Percentiles rank a stretch among this genome's conserved stretches.
These are phyloP conservation scores for Nissolia schottii DNA, from an alignment of 306 rosid genomes.

Conservation along the genomic window DNA sequence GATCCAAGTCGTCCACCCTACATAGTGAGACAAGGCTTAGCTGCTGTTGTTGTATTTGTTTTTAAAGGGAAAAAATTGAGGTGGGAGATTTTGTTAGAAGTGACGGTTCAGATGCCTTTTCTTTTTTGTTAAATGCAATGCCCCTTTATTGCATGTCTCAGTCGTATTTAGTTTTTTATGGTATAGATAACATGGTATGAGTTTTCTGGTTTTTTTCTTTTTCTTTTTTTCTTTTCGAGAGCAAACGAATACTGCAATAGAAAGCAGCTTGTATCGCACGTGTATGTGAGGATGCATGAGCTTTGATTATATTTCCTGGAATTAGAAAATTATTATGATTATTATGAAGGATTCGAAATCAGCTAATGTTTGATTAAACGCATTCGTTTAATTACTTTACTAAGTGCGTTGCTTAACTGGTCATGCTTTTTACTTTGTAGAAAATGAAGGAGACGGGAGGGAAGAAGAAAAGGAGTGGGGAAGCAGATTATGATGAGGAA, in stretches of 20 bases:
- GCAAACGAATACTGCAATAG: too few relatives aligned
- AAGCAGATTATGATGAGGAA: constrained; percentile 37
- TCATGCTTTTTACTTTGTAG: constrained; percentile 30
- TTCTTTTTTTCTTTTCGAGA: too few relatives aligned
- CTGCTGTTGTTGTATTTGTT: too few relatives aligned
- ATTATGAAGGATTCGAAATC: neutral
- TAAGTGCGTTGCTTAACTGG: neutral
- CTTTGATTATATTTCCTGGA: neutral
- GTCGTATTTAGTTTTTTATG: neutral
- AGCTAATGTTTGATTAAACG: neutral
- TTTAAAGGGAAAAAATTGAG: neutral
- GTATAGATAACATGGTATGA: too few relatives aligned
- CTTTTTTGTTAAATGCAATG: neutral
- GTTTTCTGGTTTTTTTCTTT: too few relatives aligned
- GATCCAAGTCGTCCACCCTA: too few relatives aligned
- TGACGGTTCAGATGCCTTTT: neutral
- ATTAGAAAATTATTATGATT: neutral
- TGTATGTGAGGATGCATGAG: too few relatives aligned
- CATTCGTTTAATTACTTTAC: neutral
- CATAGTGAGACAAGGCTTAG: too few relatives aligned
- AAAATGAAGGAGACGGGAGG: constrained; percentile 55
- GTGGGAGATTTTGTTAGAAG: neutral
- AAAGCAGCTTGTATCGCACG: too few relatives aligned
- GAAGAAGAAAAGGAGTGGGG: constrained; percentile 45
- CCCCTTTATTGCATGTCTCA: neutral